These are phyloP conservation scores for Flaveria trinervia DNA, from an alignment of 129 eudicot genomes.

Conservation along the genomic window DNA sequence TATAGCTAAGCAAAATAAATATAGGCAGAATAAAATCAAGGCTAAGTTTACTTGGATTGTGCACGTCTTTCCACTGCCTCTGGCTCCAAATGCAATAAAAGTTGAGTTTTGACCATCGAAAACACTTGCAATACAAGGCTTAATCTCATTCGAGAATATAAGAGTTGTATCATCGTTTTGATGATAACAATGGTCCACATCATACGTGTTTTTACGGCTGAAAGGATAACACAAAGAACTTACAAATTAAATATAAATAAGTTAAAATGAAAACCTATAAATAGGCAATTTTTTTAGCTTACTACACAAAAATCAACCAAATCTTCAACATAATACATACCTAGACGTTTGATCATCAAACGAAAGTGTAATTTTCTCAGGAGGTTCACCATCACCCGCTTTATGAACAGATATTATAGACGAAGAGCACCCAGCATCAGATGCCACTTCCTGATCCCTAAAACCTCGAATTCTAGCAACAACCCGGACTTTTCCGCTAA, in stretches of 20 bases:
- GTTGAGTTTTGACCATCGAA: conserved; percentile 61
- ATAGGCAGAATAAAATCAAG: neutral
- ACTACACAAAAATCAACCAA: neutral
- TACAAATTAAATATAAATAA: neutral
- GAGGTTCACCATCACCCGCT: conserved; percentile 22
- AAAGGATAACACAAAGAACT: neutral
- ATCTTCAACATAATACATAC: conserved; percentile 32
- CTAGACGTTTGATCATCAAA: conserved; percentile 52
- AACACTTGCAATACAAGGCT: conserved; percentile 51
- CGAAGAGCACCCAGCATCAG: conserved; percentile 27
- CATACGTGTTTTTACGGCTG: conserved; percentile 64
- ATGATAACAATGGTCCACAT: conserved; percentile 66
- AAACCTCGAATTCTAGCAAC: conserved; percentile 65
- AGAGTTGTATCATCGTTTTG: conserved; percentile 48
- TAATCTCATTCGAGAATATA: conserved; percentile 59
- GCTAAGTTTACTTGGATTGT: conserved; percentile 60
- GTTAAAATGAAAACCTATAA: neutral
- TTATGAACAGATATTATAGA: conserved; percentile 49
- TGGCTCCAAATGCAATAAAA: conserved; percentile 79
- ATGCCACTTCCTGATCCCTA: conserved; percentile 47
- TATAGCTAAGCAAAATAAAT: neutral
- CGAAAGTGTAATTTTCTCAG: conserved; percentile 43
- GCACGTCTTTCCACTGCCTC: conserved; percentile 83
- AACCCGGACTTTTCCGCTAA: conserved; percentile 47
- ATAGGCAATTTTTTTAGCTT: neutral